These are phyloP conservation scores for Thelonectria olida DNA, from an alignment of 2,329 filamentous ascomycete species.

Conservation along the genomic window DNA sequence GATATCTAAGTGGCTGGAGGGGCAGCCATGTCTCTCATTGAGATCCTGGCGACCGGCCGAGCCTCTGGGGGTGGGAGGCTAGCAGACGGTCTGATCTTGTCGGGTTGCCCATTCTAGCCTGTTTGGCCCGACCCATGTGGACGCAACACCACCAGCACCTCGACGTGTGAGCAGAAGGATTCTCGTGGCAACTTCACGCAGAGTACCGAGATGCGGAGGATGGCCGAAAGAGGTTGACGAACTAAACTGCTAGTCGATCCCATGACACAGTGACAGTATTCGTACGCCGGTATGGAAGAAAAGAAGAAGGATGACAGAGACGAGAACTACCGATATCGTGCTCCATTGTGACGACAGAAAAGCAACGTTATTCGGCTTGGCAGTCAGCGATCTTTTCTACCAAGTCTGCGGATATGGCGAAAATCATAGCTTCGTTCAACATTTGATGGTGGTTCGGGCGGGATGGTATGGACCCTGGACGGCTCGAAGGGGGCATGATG, in stretches of 20 bases:
- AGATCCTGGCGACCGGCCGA: conserved; percentile 21
- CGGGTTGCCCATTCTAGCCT: conserved; percentile 22
- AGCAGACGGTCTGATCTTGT: conserved; percentile 17
- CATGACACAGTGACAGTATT: conserved; percentile 20
- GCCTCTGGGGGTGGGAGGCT: conserved; percentile 11
- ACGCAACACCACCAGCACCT: conserved; percentile 35
- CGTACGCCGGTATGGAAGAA: not conserved
- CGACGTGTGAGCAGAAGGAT: conserved; percentile 15
- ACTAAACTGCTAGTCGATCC: conserved; percentile 8
- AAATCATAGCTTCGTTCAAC: conserved; percentile 36
- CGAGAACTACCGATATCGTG: conserved; percentile 7
- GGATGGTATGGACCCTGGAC: conserved; percentile 29
- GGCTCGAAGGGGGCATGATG: not conserved
- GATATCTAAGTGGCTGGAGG: conserved; percentile 28
- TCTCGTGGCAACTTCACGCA: conserved; percentile 23
- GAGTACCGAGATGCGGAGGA: conserved; percentile 19
- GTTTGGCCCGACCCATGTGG: conserved; percentile 26
- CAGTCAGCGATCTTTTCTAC: conserved; percentile 19
- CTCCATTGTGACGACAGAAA: conserved; percentile 25
- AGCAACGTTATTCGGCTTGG: conserved; percentile 29
- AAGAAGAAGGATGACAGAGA: conserved; percentile 13
- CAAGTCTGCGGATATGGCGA: conserved; percentile 21
- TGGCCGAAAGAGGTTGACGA: conserved; percentile 6
- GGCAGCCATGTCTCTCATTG: conserved; percentile 28
- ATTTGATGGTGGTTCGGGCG: conserved; percentile 35